Base-by-base conservation (phyloP, 208 protist species). In the Trypanosoma brucei region DNA sequence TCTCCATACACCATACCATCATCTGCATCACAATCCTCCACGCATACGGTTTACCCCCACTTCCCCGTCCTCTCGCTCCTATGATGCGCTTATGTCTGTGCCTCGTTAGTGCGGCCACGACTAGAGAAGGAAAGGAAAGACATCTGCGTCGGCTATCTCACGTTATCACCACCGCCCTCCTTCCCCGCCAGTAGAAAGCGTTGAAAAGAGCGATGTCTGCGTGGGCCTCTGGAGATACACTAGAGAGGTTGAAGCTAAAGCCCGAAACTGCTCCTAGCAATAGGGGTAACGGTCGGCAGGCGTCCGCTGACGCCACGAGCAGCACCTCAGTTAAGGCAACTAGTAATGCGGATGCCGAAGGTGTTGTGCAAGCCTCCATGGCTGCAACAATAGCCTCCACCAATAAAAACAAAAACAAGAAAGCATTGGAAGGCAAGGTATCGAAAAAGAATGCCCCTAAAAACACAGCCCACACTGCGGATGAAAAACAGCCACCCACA, bases 231-330 rank as follows among this genome's bases (percentile, higher is more conserved):
- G 81, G 80, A 33, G 87, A 76, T 62, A 68, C 78, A 52, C 79
- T 72, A 1, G 70, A 75, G 30, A 85, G 78, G 68, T 74, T 91
- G 45, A 91, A 87, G 71, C 75, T 79, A 67, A 62, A 73, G 59
- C 78, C 78, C 58, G 52, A 67, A 11, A 55, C 70, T 8, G 60
- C 66, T 1, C 22, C 6, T 36, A 40, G 55, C 13, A 37, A 51
- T 14, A 71, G 64, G 34, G 55, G 33, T 33, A 55, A 54, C 14
- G 45, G 40, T 34, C 46, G 58, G 46, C 57, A 49, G 1, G 34
- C 62, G 34, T 30, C 55, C 22, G 22, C 22, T 5, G 60, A 44
- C 53, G 36, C 50, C 42, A 63, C 22, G 22, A 22, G 22, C 22
- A 22, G 22, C 22, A 22, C 22, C 22, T 22, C 22, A 22, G 22